Evolutionary conservation across 108 stramenopile species (phyloP).

Genomic region (Nannochloropsis gaditana): DNA sequence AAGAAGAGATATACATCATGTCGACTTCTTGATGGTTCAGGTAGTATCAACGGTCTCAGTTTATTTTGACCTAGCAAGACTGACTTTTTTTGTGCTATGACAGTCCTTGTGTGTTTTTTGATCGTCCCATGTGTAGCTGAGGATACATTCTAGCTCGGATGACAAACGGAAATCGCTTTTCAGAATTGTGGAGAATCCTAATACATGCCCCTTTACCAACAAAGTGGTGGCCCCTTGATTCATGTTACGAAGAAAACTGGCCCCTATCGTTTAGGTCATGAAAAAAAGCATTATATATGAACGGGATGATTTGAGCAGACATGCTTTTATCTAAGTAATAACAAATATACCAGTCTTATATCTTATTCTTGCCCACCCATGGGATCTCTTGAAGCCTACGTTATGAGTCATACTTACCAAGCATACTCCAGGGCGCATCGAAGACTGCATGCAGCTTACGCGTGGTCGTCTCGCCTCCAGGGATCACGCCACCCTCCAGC

Average conservation of each 20-base stretch:
- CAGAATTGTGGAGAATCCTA: background rate
- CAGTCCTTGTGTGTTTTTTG: background rate
- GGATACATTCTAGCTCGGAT: background rate
- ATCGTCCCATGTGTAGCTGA: conserved; percentile 6
- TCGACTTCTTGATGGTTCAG: too few species aligned
- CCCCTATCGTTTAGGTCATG: background rate
- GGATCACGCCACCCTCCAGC: background rate
- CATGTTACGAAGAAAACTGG: background rate
- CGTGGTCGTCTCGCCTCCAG: background rate
- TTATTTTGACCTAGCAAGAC: background rate
- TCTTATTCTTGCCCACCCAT: background rate
- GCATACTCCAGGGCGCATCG: background rate
- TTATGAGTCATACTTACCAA: background rate
- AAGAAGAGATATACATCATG: too few species aligned
- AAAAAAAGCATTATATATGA: background rate
- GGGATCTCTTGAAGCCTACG: background rate
- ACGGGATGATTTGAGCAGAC: background rate
- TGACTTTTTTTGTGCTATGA: background rate
- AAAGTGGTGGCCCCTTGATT: background rate
- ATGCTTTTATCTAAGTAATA: background rate
- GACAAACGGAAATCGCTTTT: conserved; percentile 20
- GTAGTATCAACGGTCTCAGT: background rate
- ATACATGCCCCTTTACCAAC: background rate
- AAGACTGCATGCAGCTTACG: background rate
- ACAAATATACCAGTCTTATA: background rate